These are phyloP conservation scores for Penicillium concentricum DNA, from an alignment of 2,329 filamentous ascomycete species.

Conservation along the genomic window DNA sequence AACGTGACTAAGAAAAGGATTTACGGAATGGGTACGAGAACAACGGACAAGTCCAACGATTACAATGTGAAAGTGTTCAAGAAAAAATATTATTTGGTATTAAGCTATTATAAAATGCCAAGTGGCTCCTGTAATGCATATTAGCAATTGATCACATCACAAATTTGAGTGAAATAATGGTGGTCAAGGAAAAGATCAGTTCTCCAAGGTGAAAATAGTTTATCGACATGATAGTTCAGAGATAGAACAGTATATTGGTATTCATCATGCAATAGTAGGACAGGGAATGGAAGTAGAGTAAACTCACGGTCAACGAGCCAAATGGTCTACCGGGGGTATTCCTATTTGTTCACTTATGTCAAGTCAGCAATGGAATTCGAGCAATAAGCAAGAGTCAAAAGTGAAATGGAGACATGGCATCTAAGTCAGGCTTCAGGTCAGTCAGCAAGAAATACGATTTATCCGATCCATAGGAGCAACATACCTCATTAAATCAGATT, in stretches of 20 bases:
- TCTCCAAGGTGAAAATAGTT: conserved; percentile 64
- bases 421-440: conserved; percentile 41
- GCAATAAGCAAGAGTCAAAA: conserved; percentile 23
- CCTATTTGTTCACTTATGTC: conserved; percentile 22
- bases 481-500: conserved; percentile 72
- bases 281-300: conserved; percentile 6
- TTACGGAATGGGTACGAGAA: not conserved
- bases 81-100: not conserved
- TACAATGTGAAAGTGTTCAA: not conserved
- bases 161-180: conserved; percentile 11
- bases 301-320: conserved; percentile 24
- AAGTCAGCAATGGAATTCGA: conserved; percentile 30
- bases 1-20: no score
- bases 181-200: conserved; percentile 46
- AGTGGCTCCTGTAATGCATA: conserved; percentile 12
- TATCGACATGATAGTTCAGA: conserved; percentile 61
- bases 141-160: conserved; percentile 26
- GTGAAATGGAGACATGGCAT: conserved; percentile 36
- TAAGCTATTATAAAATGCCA: not conserved
- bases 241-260: conserved; percentile 62
- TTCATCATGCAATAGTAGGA: conserved; percentile 53
- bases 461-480: conserved; percentile 15
- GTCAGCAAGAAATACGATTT: conserved; percentile 31
- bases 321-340: conserved; percentile 3
- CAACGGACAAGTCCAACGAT: not conserved